Base-by-base conservation (phyloP, 371 early-diverging fungal genomes). In the Mucor plumbeus region DNA sequence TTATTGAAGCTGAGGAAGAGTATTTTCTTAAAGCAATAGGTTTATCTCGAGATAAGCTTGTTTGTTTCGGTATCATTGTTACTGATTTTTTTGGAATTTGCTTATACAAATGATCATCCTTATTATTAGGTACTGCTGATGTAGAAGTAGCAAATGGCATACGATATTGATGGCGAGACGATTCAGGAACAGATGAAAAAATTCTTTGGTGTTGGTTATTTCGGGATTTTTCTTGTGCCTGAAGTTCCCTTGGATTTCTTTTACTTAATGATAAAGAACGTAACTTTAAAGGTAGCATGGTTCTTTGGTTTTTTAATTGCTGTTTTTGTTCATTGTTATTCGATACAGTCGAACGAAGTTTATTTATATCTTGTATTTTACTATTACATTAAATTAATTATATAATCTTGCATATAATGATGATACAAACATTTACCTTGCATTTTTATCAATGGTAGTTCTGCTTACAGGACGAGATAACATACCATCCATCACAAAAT, bases 401-500 rank as follows among this genome's bases (percentile, higher is more conserved):
- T 8, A 43, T 60, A 15, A 33, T 7, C 4, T 41, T 36, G 35
- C 39, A 1, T 35, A 14, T 13, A 19, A 21, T 54, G 8, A n/a
- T 10, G 9, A 26, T 38, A 43, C 15, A 55, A n/a, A 36, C 13
- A 15, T 8, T 8, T 64, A 64, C 64, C 64, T 64, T 41, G 64
- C 64, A 19, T 56, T 64, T 41, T 64, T 55, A 50, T 15, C 19
- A 19, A 63, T 63, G n/a, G 63, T 63, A 2, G 64, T 56, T 64
- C 57, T 17, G 41, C 57, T 64, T 17, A 64, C 56, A 43, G 55
- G 55, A n/a, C 57, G 64, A 55, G 64, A 56, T 4, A 41, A 10
- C 6, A 64, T 48, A 21, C 57, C 65, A 19, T 70, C 61, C 62
- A 70, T 47, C 53, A 63, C 56, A 19, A 54, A 66, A 9, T 70